Conservation (phyloP, 345 rosid genomes). For the Bruguiera gymnorhiza region DNA sequence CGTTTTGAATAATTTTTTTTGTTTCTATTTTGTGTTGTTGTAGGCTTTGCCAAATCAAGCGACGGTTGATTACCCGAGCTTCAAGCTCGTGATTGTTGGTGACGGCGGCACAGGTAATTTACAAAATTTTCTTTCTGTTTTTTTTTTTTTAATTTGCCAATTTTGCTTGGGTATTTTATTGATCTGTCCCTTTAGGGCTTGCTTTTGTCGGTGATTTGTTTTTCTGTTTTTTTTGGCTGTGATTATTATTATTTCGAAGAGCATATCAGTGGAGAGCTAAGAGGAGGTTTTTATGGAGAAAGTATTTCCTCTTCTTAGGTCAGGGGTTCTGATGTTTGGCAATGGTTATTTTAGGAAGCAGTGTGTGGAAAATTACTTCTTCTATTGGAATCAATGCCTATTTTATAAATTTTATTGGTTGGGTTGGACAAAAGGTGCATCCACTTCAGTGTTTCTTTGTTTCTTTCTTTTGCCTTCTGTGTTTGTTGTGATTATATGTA, state of each 20-base stretch:
- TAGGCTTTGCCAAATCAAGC: constrained; percentile 77
- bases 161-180: background rate
- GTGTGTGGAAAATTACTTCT: too few relatives aligned
- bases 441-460: background rate
- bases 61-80: constrained; percentile 54
- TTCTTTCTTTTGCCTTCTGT: background rate
- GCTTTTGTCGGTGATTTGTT: background rate
- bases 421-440: background rate
- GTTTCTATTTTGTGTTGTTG: background rate
- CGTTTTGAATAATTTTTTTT: background rate
- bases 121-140: background rate
- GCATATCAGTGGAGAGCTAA: too few relatives aligned
- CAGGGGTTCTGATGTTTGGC: too few relatives aligned
- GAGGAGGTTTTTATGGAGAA: too few relatives aligned
- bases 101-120: constrained; percentile 44
- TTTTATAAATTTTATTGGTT: too few relatives aligned
- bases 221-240: too few relatives aligned
- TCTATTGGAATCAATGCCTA: too few relatives aligned
- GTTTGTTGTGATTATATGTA: too few relatives aligned
- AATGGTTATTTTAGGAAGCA: background rate
- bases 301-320: too few relatives aligned
- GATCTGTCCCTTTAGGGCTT: background rate
- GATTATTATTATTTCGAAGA: too few relatives aligned
- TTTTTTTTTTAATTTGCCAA: background rate
- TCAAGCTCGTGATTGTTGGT: constrained; percentile 47